Conservation (phyloP, 768 basidiomycete genomes). For the Solioccasus polychromus region DNA sequence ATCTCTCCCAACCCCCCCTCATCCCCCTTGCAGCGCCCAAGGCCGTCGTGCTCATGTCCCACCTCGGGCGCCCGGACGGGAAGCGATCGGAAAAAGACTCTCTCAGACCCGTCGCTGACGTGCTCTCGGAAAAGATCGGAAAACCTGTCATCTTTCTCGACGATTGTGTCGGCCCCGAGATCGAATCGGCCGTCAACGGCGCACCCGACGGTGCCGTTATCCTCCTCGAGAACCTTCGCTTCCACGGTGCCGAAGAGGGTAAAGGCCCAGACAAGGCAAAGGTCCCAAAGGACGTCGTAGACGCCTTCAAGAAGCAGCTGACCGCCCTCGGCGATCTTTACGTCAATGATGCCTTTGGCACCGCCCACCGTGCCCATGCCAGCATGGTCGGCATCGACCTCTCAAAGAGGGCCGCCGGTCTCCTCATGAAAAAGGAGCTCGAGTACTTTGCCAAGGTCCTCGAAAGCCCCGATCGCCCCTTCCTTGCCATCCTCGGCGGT, state of each 20-base stretch:
- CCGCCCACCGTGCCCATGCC: conserved; percentile 96
- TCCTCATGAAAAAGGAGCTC: conserved; percentile 98
- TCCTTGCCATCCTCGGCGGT: conserved; percentile 97
- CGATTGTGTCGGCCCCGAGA: conserved; percentile 84
- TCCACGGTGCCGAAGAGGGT: conserved; percentile 99
- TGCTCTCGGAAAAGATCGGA: conserved; percentile 43
- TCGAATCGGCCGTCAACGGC: conserved; percentile 70
- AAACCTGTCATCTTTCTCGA: conserved; percentile 76
- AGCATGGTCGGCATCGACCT: conserved; percentile 98
- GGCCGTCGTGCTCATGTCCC: conserved; percentile 92
- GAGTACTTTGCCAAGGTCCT: conserved; percentile 98
- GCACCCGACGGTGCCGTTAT: conserved; percentile 67
- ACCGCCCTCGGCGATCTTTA: conserved; percentile 95
- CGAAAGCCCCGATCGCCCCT: conserved; percentile 90
- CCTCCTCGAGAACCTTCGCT: conserved; percentile 95
- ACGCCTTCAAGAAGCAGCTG: conserved; percentile 82
- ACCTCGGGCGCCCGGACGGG: conserved; percentile 96
- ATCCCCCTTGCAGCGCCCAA: conserved; percentile 57
- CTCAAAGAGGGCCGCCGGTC: conserved; percentile 88
- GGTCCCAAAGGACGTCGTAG: conserved; percentile 78
- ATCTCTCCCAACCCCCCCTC: not conserved
- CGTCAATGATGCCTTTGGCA: conserved; percentile 98
- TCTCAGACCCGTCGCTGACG: conserved; percentile 79
- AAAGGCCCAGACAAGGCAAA: conserved; percentile 96
- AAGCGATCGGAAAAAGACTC: conserved; percentile 87